Conservation (phyloP, 495 filamentous ascomycete genomes). For the Aspergillus mulundensis region DNA sequence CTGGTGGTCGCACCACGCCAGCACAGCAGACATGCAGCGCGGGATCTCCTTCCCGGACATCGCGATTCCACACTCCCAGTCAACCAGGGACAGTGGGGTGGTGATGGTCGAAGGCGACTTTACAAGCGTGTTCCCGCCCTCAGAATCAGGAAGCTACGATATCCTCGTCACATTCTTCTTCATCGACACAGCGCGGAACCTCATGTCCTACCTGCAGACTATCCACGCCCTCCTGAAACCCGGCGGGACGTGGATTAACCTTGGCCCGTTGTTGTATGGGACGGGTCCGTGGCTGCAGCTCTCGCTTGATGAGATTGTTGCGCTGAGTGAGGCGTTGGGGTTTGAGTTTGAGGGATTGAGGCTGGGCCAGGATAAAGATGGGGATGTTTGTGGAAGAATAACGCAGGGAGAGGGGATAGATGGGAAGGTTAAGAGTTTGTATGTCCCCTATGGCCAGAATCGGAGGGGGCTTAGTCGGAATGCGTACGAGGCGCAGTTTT, state of each 20-base stretch:
- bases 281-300: conserved; percentile 24
- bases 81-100: conserved; percentile 6
- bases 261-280: conserved; percentile 36
- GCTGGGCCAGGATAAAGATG: neutral
- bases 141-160: conserved; percentile 26
- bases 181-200: conserved; percentile 47
- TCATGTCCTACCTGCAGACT: conserved; percentile 40
- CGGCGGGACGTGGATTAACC: conserved; percentile 44
- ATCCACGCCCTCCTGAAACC: conserved; percentile 35
- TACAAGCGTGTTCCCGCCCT: conserved; percentile 18
- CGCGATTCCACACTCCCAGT: conserved; percentile 17
- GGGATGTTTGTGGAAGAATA: conserved; percentile 7
- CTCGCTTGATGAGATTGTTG: conserved; percentile 23
- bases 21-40: conserved; percentile 35
- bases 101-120: conserved; percentile 43
- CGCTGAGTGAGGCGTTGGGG: conserved; percentile 14
- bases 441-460: conserved; percentile 22
- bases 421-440: conserved; percentile 9
- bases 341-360: conserved; percentile 14
- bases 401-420: conserved; percentile 4
- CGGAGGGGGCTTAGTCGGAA: conserved; percentile 23
- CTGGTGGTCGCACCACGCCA: conserved; percentile 43
- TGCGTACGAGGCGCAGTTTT: conserved; percentile 25
- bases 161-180: conserved; percentile 47
- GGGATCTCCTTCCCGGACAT: conserved; percentile 29